Base-by-base conservation (phyloP, 2,329 filamentous ascomycete genomes). In the Knoxdaviesia proteae region DNA sequence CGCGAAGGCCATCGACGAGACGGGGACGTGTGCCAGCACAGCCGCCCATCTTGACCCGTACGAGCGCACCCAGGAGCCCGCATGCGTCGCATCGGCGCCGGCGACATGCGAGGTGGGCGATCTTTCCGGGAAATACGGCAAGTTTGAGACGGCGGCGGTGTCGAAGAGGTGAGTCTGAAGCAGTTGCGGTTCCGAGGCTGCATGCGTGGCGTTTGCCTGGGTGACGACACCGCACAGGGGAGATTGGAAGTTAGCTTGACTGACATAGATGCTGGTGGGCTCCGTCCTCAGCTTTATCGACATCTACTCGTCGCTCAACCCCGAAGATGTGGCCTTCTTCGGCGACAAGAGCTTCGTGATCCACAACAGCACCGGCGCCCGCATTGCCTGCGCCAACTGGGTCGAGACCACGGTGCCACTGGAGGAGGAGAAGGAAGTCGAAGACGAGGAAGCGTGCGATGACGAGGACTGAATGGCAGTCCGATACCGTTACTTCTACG, bases 41-140 rank as follows among this genome's bases (percentile, higher is more conserved):
- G 58, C 65, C 33, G 63, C 53, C 5, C 73, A 77, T 49, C 61
- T 76, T 6, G 69, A 76, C 50, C 71, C 73, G 3, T 74, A 63
- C 51, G 51, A 59, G 33, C 67, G 69, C 33, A 64, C 64, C 38
- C 61, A 71, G 48, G 51, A 51, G 0, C 59, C 65, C 29, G 49
- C 62, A 3, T 78, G 74, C 52, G 59, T 74, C 47, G 38, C 52
- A 7, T 50, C 53, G 9, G 48, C 55, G 31, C 71, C 70, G 1
- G 52, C 64, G 46, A 69, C 64, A 11, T 78, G 74, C 53, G 64
- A 77, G 54, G 63, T 71, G 5, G 74, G 74, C 40, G 74, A 78
- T 52, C 56, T 77, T 32, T 61, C 65, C 33, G 74, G 73, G 44
- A 77, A 77, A 54, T 62, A 74, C 47, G 69, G 69, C 32, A 58